Evolutionary conservation across 1,284 basidiomycete genomes (phyloP).

Genomic region (Fomes fomentarius): DNA sequence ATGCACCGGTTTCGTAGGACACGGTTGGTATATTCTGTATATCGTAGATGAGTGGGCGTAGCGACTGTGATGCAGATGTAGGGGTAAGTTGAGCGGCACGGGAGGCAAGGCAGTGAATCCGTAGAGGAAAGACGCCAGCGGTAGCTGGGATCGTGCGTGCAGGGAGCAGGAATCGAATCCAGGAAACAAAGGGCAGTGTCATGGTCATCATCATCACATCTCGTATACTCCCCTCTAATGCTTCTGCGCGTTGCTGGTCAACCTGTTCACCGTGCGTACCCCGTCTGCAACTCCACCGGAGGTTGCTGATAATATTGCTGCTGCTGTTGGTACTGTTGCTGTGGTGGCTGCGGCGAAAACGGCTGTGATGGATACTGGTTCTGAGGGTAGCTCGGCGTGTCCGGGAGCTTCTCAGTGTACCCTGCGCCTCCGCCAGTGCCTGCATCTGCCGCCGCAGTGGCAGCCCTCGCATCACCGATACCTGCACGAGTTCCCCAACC

Average conservation of each 20-base stretch:
- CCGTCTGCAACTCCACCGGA: slow-evolving; percentile 38
- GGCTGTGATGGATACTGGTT: slow-evolving; percentile 19
- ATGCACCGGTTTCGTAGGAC: slow-evolving; percentile 14
- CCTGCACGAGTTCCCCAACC: slow-evolving; percentile 92
- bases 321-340: slow-evolving; percentile 4
- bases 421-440: slow-evolving; percentile 4
- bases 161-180: slow-evolving; percentile 4
- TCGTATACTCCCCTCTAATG: slow-evolving; percentile 14
- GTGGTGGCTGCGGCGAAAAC: slow-evolving; percentile 12
- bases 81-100: background rate
- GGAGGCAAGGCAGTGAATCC: slow-evolving; percentile 2
- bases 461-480: slow-evolving; percentile 79
- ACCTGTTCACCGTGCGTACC: slow-evolving; percentile 35
- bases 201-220: slow-evolving; percentile 15
- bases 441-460: slow-evolving; percentile 63
- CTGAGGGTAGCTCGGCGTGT: slow-evolving; percentile 30
- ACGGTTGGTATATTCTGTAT: slow-evolving; percentile 27
- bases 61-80: slow-evolving; percentile 7
- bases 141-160: background rate
- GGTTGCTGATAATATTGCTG: slow-evolving; percentile 32
- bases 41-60: slow-evolving; percentile 21
- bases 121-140: background rate
- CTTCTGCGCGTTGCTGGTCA: no score
- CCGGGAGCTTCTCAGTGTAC: slow-evolving; percentile 34
- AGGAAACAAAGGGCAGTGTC: slow-evolving; percentile 6